Conservation (phyloP, 441 rosid genomes). For the Iberis amara region DNA sequence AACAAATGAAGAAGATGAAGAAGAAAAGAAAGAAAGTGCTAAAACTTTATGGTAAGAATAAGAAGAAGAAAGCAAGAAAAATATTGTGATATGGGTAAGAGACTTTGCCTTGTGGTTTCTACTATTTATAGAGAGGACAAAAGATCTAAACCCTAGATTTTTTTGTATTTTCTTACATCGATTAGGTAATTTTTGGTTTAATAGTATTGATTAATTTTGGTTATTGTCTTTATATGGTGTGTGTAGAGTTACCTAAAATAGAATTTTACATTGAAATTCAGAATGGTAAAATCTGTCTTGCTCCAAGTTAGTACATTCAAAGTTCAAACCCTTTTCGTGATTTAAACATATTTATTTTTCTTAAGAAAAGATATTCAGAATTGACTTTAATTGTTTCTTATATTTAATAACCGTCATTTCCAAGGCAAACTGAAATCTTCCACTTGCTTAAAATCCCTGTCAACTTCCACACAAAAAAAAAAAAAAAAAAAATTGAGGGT, state of each 20-base stretch:
- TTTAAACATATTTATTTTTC: not conserved
- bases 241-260: conserved; percentile 30
- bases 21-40: conserved; percentile 2
- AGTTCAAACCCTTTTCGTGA: conserved; percentile 23
- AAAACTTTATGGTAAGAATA: not conserved
- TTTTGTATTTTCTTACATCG: conserved; percentile 25
- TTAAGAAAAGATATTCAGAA: not conserved
- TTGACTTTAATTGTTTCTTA: conserved; percentile 11
- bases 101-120: conserved; percentile 20
- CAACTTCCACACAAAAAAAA: conserved; percentile 21
- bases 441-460: conserved; percentile 22
- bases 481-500: not conserved
- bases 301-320: conserved; percentile 30
- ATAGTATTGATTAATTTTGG: conserved; percentile 23
- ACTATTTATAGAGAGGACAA: conserved; percentile 31
- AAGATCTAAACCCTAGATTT: conserved; percentile 28
- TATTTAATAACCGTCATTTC: conserved; percentile 30
- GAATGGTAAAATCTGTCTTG: conserved; percentile 28
- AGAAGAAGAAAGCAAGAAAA: conserved; percentile 14
- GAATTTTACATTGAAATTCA: conserved; percentile 19
- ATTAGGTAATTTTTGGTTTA: conserved; percentile 23
- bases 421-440: conserved; percentile 30
- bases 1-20: too few relatives aligned
- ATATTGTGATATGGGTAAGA: conserved; percentile 16
- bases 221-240: conserved; percentile 21